These are phyloP conservation scores for Globisporangium megalacanthum DNA, from an alignment of 352 stramenopile species.

Conservation along the genomic window DNA sequence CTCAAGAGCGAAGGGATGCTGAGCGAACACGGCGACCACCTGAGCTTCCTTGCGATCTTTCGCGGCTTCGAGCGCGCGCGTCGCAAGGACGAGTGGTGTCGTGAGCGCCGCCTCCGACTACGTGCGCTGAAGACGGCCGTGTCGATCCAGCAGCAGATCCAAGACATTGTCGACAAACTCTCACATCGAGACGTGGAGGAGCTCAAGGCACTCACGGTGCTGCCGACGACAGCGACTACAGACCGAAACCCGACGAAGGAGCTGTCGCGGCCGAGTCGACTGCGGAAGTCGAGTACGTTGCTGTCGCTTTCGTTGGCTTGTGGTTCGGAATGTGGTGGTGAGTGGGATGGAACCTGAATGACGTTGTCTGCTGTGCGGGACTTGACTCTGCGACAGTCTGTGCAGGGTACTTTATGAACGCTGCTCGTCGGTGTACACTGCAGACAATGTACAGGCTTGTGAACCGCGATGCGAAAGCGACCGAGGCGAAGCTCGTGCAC, in stretches of 20 bases:
- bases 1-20: not conserved
- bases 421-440: conserved; percentile 45
- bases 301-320: not conserved
- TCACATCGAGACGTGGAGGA: no score
- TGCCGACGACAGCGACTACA: not conserved
- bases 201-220: conserved; percentile 5
- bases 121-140: no score
- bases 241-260: not conserved
- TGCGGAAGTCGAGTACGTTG: conserved; percentile 23
- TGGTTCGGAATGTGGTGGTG: no score
- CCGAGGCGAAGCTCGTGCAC: conserved; percentile 46
- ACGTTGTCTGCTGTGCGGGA: not conserved
- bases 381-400: conserved; percentile 21
- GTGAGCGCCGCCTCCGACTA: no score
- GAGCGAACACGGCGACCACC: no score
- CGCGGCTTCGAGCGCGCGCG: no score
- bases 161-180: no score
- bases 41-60: no score
- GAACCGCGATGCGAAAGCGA: conserved; percentile 6
- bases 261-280: conserved; percentile 22
- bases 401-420: conserved; percentile 68
- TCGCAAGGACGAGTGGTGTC: no score
- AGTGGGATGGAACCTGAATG: no score
- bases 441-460: conserved; percentile 57
- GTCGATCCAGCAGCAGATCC: no score